A percentile compares a stretch with the other conserved stretches of the same genome.
phyloP scores from a whole-genome alignment of 345 rosid genomes.

The Lenwebbia sp. region DNA sequence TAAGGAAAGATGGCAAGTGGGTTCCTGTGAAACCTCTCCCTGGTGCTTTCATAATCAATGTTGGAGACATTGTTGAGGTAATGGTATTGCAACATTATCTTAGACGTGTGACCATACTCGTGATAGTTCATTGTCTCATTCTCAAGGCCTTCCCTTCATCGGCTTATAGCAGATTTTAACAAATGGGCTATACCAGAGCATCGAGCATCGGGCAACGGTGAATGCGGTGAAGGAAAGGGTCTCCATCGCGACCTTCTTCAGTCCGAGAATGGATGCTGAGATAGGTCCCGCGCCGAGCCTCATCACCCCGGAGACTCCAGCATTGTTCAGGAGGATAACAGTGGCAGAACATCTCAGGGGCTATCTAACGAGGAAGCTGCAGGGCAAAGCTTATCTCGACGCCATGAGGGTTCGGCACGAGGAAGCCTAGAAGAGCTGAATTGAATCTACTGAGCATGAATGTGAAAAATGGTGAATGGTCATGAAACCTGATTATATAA shows the following conservation, averaged over 20 bases:
- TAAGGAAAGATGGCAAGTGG: slow-evolving; percentile 1
- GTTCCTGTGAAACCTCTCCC: slow-evolving; percentile 6
- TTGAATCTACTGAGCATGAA: background rate
- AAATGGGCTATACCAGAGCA: slow-evolving; percentile 9
- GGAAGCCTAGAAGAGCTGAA: background rate
- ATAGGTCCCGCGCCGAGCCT: background rate
- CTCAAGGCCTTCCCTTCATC: background rate
- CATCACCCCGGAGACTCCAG: background rate
- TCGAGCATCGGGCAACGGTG: slow-evolving; percentile 9
- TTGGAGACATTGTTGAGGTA: slow-evolving; percentile 8
- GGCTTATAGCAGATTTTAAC: slow-evolving; percentile 3
- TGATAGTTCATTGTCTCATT: background rate
- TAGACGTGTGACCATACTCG: background rate
- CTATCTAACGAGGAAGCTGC: background rate
- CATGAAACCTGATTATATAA: background rate
- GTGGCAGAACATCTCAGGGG: background rate
- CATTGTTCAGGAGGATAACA: background rate
- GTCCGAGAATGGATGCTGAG: slow-evolving; percentile 1
- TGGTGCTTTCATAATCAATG: background rate
- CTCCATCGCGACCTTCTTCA: background rate
- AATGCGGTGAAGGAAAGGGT: slow-evolving; percentile 8
- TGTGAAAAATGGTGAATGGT: background rate
- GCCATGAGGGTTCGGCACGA: slow-evolving; percentile 3
- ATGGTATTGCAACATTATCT: background rate
- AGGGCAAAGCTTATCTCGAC: slow-evolving; percentile 7